A percentile compares a stretch with the other conserved stretches of the same genome.
Conservation (phyloP, 2,329 filamentous ascomycete genomes). For the Pseudogymnoascus sp. region DNA sequence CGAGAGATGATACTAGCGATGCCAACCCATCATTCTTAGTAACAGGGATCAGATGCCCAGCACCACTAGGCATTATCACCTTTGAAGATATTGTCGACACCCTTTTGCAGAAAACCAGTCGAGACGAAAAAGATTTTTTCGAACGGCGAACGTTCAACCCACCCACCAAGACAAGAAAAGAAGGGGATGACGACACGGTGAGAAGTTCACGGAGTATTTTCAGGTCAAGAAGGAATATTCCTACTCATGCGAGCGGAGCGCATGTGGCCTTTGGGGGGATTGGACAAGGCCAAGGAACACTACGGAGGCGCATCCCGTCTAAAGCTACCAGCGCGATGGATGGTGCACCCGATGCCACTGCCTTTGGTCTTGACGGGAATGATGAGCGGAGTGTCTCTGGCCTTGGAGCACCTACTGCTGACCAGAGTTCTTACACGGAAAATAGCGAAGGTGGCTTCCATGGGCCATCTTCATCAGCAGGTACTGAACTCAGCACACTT, state of each 20-base stretch:
- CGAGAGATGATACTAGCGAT: constrained; percentile 7
- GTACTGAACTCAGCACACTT: background rate
- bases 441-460: constrained; percentile 24
- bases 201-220: background rate
- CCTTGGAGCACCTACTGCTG: background rate
- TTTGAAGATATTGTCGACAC: constrained; percentile 24
- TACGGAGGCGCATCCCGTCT: constrained; percentile 20
- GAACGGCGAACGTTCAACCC: constrained; percentile 12
- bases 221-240: background rate
- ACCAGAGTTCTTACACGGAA: constrained; percentile 21
- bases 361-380: constrained; percentile 19
- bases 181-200: constrained; percentile 14
- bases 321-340: constrained; percentile 4
- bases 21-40: background rate
- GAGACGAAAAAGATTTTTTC: constrained; percentile 23
- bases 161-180: constrained; percentile 19
- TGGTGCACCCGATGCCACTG: background rate
- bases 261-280: background rate
- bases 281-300: constrained; percentile 7
- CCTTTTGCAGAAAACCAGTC: constrained; percentile 22
- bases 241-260: background rate
- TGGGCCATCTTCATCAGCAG: constrained; percentile 7
- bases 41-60: constrained; percentile 17
- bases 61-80: constrained; percentile 25
- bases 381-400: constrained; percentile 13